Percentiles rank a stretch among this genome's conserved stretches.
These are phyloP conservation scores for Pleurozium schreberi DNA, from an alignment of 225 moss, liverwort and hornwort species.

Conservation along the genomic window DNA sequence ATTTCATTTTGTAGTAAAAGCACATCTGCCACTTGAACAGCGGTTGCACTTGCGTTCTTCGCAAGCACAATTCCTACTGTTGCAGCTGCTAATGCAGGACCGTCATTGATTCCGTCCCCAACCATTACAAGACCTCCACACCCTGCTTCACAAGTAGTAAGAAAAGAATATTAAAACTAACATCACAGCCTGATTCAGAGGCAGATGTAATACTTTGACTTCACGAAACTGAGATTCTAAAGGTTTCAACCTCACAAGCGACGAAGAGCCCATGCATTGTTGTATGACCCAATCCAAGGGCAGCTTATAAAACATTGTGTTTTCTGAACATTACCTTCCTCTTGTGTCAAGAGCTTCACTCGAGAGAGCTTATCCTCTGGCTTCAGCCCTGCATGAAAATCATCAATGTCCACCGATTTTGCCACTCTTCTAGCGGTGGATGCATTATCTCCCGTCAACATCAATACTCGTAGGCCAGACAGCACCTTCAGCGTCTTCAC, in stretches of 20 bases:
- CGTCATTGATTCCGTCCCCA: constrained; percentile 97
- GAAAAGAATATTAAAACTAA: not conserved
- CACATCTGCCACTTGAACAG: constrained; percentile 94
- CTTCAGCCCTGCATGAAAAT: constrained; percentile 70
- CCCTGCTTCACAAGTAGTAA: constrained; percentile 11
- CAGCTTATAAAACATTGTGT: not conserved
- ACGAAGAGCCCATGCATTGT: not conserved
- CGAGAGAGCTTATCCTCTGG: constrained; percentile 88
- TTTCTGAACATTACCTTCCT: constrained; percentile 21
- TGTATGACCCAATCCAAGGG: not conserved
- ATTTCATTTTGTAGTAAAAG: constrained; percentile 86
- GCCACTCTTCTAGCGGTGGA: constrained; percentile 85
- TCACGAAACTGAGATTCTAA: not conserved
- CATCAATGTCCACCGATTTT: constrained; percentile 70
- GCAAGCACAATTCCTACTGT: constrained; percentile 96
- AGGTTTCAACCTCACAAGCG: not conserved
- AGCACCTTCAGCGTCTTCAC: constrained; percentile 54
- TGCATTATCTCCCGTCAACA: constrained; percentile 90
- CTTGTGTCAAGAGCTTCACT: constrained; percentile 63
- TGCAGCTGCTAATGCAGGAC: constrained; percentile 94
- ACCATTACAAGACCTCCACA: constrained; percentile 88
- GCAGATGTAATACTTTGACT: not conserved
- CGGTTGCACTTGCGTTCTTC: constrained; percentile 94
- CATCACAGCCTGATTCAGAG: not conserved
- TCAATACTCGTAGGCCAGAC: constrained; percentile 60